Conservation (phyloP, 139 green algal species). For the Picochlorum costavermella region DNA sequence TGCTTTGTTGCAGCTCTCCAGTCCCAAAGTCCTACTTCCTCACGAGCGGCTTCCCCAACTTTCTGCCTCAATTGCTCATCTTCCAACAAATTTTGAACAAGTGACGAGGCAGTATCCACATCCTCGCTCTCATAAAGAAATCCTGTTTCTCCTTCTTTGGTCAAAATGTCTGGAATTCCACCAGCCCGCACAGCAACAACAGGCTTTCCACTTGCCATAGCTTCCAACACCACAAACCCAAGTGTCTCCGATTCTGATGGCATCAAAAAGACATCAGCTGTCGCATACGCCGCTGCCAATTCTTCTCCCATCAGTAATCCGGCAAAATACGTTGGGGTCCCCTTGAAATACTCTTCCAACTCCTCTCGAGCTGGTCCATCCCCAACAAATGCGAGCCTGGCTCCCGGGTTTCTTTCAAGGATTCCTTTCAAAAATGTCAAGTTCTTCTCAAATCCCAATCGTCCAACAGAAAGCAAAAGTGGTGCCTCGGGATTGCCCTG, state of each 20-base stretch:
- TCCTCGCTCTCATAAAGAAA: conserved; percentile 39
- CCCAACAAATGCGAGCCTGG: conserved; percentile 83
- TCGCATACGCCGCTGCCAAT: conserved; percentile 85
- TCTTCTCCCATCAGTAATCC: conserved; percentile 79
- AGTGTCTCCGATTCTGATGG: conserved; percentile 88
- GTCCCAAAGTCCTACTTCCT: conserved; percentile 50
- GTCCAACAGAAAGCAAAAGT: conserved; percentile 89
- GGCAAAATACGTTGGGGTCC: conserved; percentile 29
- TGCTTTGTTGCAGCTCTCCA: conserved; percentile 45
- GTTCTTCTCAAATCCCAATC: conserved; percentile 86
- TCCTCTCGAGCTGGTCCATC: conserved; percentile 76
- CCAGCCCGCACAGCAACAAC: conserved; percentile 87
- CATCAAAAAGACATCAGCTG: conserved; percentile 93
- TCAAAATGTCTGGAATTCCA: conserved; percentile 86
- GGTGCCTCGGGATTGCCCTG: conserved; percentile 55
- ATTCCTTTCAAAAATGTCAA: conserved; percentile 62
- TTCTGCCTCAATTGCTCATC: conserved; percentile 13
- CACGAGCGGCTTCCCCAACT: conserved; percentile 23
- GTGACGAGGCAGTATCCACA: neutral
- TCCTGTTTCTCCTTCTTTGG: conserved; percentile 41
- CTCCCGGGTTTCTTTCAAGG: conserved; percentile 47
- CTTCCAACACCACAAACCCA: conserved; percentile 94
- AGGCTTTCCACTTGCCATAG: conserved; percentile 83
- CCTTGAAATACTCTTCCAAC: conserved; percentile 43
- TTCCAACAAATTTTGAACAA: conserved; percentile 11